Evolutionary conservation across 2,329 filamentous ascomycete genomes (phyloP).

Genomic region (Cladosporium sp.): DNA sequence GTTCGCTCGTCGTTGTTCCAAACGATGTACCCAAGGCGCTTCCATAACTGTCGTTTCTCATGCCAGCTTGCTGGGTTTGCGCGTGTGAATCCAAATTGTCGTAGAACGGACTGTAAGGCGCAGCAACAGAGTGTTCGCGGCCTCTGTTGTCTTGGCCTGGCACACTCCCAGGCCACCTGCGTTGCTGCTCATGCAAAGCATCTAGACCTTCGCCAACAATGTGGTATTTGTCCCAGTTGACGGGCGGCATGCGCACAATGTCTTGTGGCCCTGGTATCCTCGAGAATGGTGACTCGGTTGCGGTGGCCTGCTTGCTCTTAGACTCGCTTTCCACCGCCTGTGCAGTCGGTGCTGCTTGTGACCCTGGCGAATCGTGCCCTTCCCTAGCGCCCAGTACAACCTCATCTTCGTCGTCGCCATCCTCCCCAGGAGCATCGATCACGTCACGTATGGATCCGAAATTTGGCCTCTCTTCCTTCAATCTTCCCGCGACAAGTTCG

Average conservation of each 20-base stretch:
- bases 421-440: slow-evolving; percentile 30
- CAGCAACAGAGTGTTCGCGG: slow-evolving; percentile 51
- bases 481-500: slow-evolving; percentile 61
- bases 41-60: slow-evolving; percentile 8
- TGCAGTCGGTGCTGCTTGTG: slow-evolving; percentile 15
- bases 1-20: slow-evolving; percentile 24
- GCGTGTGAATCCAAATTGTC: slow-evolving; percentile 40
- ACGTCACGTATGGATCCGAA: slow-evolving; percentile 32
- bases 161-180: slow-evolving; percentile 51
- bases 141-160: slow-evolving; percentile 22
- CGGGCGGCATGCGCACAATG: slow-evolving; percentile 76
- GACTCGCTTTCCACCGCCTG: neutral
- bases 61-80: neutral
- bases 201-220: slow-evolving; percentile 82
- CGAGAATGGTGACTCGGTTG: slow-evolving; percentile 46
- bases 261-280: slow-evolving; percentile 73
- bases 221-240: slow-evolving; percentile 94
- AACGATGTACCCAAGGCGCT: slow-evolving; percentile 9
- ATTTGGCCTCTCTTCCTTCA: slow-evolving; percentile 30
- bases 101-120: slow-evolving; percentile 57
- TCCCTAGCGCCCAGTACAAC: slow-evolving; percentile 30
- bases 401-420: slow-evolving; percentile 23
- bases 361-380: slow-evolving; percentile 27
- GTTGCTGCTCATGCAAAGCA: slow-evolving; percentile 77
- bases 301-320: neutral